Percentiles rank a stretch among this genome's conserved stretches.
Conservation (phyloP, 2,329 filamentous ascomycete genomes). For the Talaromyces atroroseus region DNA sequence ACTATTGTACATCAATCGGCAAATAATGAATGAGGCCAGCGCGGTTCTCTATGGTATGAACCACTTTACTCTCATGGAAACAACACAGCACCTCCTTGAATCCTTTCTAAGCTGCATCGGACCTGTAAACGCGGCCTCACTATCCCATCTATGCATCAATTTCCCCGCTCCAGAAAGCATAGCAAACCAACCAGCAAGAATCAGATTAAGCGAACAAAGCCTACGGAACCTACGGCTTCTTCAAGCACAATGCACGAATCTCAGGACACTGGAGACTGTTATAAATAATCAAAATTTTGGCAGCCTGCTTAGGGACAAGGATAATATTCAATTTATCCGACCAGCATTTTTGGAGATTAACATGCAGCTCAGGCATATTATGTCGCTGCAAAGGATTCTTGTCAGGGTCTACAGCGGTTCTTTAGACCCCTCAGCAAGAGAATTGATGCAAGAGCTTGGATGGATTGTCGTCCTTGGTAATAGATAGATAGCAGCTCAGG, state of each 20-base stretch:
- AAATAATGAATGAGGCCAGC: background rate
- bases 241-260: background rate
- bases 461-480: background rate
- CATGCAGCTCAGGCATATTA: background rate
- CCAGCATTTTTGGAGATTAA: background rate
- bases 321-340: background rate
- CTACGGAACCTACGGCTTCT: background rate
- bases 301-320: background rate
- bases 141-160: background rate
- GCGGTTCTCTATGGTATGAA: background rate
- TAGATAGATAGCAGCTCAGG: no score
- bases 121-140: background rate
- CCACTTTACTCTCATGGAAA: background rate
- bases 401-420: background rate
- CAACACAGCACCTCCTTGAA: background rate
- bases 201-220: background rate
- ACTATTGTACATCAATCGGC: background rate
- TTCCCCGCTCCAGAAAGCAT: background rate
- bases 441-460: background rate
- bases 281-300: background rate
- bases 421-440: background rate
- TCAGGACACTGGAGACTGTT: background rate
- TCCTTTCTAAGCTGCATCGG: background rate
- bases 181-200: background rate
- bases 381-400: background rate